Evolutionary conservation across 495 filamentous ascomycete genomes (phyloP), one percentile per base, ranked within the genome.

Genomic region (Neurospora sp.): DNA sequence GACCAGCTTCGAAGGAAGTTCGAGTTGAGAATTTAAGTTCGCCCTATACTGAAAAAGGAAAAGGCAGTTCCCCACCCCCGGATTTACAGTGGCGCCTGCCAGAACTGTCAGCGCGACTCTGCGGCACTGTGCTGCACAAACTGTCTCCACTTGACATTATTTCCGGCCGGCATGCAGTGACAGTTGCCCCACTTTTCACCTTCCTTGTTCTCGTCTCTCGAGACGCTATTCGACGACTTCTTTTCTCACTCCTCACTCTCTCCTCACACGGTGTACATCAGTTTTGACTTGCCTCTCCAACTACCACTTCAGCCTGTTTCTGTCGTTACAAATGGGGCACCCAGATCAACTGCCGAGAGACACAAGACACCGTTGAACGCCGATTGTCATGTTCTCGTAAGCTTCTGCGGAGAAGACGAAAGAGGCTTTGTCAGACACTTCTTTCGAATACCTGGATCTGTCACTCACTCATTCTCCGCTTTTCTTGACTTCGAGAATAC

Each of bases 321-420:
- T 37, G 20, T 37, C 18, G 23, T 46, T 35, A n/a, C 2, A 35
- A 1, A 14, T 10, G 9, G 9, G 54, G 20, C n/a, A 31, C 4
- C 38, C 18, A 73, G 27, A 73, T 39, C 72, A 73, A 73, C 66
- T 70, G 72, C 72, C 72, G 72, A 73, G 23, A 39, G 4, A 23
- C n/a, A 31, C 54, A 16, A 9, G 54, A 66, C 31, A 16, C 23
- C 27, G 6, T 9, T 16, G 3, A 37, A 44, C 16, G 18, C 23
- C 27, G 38, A 35, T 70, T 40, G 46, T 73, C 69, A 73, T 70
- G 40, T 35, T 73, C 66, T 70, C 72, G 72, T 59, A 73, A 54
- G 31, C 41, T 73, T 73, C 40, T 54, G 39, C 72, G 72, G 40
- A 73, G 54, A 66, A 66, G 27, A 18, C 1, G 12, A 37, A 35